These are phyloP conservation scores for Epithele typhae DNA, from an alignment of 768 basidiomycete genomes.

Conservation along the genomic window DNA sequence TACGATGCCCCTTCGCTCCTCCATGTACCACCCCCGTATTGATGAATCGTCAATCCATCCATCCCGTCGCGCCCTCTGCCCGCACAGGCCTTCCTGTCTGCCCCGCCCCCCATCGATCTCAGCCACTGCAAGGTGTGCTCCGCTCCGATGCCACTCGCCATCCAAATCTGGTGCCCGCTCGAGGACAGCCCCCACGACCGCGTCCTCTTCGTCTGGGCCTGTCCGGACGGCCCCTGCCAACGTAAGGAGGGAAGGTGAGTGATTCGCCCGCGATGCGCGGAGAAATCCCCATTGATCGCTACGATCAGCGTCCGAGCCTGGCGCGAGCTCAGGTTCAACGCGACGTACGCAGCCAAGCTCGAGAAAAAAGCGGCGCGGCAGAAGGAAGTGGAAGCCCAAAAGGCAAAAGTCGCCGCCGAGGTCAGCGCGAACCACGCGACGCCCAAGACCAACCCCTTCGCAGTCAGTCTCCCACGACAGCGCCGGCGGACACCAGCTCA, in stretches of 20 bases:
- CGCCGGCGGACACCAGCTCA: not conserved
- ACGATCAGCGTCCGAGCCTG: conserved; percentile 72
- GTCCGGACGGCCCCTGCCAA: conserved; percentile 66
- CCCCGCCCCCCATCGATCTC: conserved; percentile 57
- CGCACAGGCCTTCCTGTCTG: conserved; percentile 64
- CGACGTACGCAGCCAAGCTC: conserved; percentile 70
- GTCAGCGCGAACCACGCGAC: conserved; percentile 28
- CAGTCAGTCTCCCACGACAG: conserved; percentile 34
- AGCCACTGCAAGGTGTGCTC: conserved; percentile 71
- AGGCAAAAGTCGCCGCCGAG: conserved; percentile 30
- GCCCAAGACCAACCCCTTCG: conserved; percentile 61
- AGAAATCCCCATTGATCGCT: conserved; percentile 1
- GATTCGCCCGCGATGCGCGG: not conserved
- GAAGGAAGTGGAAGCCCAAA: conserved; percentile 32
- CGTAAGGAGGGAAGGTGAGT: conserved; percentile 68
- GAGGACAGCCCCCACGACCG: conserved; percentile 83
- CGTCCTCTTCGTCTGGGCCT: conserved; percentile 83
- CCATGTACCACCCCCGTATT: conserved; percentile 39
- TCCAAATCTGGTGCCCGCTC: conserved; percentile 89
- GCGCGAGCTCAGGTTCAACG: conserved; percentile 70
- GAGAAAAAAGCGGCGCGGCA: conserved; percentile 47
- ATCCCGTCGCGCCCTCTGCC: conserved; percentile 18
- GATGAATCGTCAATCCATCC: conserved; percentile 24
- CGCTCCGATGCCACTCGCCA: conserved; percentile 72
- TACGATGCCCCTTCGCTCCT: conserved; percentile 58